Percentiles rank a stretch among this genome's conserved stretches.
These are phyloP conservation scores for Cladosporium velox DNA, from an alignment of 2,329 filamentous ascomycete genomes.

Conservation along the genomic window DNA sequence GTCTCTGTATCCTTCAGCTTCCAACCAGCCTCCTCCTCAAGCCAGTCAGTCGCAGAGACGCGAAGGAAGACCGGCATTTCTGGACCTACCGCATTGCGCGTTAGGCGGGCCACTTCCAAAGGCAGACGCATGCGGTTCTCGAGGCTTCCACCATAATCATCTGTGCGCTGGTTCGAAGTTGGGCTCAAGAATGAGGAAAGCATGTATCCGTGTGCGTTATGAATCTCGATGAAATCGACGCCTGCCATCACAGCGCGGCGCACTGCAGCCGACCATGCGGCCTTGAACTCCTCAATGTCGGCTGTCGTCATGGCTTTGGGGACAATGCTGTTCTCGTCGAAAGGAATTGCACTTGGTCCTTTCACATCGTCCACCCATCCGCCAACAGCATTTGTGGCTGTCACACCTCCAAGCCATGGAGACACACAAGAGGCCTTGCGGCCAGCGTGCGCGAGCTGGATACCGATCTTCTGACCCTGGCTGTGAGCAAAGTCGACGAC, in stretches of 20 bases:
- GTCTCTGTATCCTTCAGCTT: slow-evolving; percentile 58
- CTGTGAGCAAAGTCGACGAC: slow-evolving; percentile 77
- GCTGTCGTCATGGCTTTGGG: slow-evolving; percentile 68
- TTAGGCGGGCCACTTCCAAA: slow-evolving; percentile 42
- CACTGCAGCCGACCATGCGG: slow-evolving; percentile 64
- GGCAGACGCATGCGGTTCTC: slow-evolving; percentile 47
- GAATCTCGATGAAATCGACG: slow-evolving; percentile 77
- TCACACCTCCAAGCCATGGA: slow-evolving; percentile 62
- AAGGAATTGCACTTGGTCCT: slow-evolving; percentile 63
- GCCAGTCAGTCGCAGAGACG: slow-evolving; percentile 16
- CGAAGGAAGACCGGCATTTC: slow-evolving; percentile 18
- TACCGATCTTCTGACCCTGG: slow-evolving; percentile 71
- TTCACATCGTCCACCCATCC: slow-evolving; percentile 56
- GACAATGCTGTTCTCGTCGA: slow-evolving; percentile 59
- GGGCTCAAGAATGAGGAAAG: slow-evolving; percentile 48
- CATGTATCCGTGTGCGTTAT: slow-evolving; percentile 56
- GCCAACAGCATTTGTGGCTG: slow-evolving; percentile 54
- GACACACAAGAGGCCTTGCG: slow-evolving; percentile 59
- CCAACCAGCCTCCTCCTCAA: slow-evolving; percentile 1
- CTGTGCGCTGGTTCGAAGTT: slow-evolving; percentile 46
- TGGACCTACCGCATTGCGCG: slow-evolving; percentile 41
- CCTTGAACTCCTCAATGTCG: slow-evolving; percentile 68
- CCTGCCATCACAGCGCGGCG: slow-evolving; percentile 59
- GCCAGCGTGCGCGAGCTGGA: slow-evolving; percentile 82
- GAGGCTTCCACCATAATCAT: slow-evolving; percentile 47